Base-by-base conservation (phyloP, 78 protist species). In the Capsaspora owczarzaki region DNA sequence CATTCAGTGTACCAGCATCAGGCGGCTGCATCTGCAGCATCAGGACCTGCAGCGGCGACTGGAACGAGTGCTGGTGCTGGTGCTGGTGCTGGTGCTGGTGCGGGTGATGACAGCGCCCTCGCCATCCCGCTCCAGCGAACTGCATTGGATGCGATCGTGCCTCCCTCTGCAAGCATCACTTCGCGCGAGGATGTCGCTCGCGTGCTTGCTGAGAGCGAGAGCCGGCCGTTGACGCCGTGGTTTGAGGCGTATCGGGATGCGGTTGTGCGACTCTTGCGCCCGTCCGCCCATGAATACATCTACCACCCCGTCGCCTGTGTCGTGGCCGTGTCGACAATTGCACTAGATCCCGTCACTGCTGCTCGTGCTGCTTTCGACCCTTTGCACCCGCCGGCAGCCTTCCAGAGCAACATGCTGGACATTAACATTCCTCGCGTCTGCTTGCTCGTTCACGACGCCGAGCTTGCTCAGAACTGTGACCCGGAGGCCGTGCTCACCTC, bases 281-380 rank as follows among this genome's bases (percentile, higher is more conserved):
- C 44, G 37, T 29, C 51, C 63, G 69, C 37, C 40, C 81, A 76
- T 47, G 63, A 40, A 20, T 12, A 10, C 0, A 37, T 38, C 63
- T 41, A 74, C 53, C 72, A 82, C 60, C 86, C 86, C 23, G 72
- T 68, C 31, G 76, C 79, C 33, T 44, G 60, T 25, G 14, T 82
- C 19, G 29, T 29, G 25, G 46, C 66, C n/a, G 86, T 33, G n/a
- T 27, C 81, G 61, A 33, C 86, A 37, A 4, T 51, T 16, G n/a
- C 74, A 22, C 44, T 51, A 20, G 75, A 44, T 8, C 74, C 79
- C 38, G 29, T 46, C 1, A 20, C 14, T 61, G 8, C 31, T 31
- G 4, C 37, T 6, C 1, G 2, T 8, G 31, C 19, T 37, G 40
- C 43, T 33, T 76, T 19, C 37, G 22, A 25, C 51, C 41, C 80